Evolutionary conservation across 2,329 filamentous ascomycete species (phyloP).

Genomic region (Pseudogymnoascus sp.): DNA sequence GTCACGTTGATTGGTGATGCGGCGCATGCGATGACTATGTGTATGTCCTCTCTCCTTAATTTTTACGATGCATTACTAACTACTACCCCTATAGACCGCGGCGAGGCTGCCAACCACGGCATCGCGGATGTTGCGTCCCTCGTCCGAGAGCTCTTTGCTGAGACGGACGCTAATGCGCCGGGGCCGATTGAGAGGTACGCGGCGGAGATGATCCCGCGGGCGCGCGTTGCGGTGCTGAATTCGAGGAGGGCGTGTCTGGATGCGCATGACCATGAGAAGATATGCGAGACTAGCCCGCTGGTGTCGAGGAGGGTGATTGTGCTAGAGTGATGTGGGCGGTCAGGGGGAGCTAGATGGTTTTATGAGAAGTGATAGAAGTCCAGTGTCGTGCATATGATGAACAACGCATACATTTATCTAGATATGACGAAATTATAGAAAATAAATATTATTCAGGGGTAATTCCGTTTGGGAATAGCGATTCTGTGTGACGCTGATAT

Average conservation of each 20-base stretch:
- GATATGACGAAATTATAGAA: background rate
- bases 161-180: conserved; percentile 13
- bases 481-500: background rate
- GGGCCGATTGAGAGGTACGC: conserved; percentile 24
- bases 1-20: conserved; percentile 46
- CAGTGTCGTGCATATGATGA: background rate
- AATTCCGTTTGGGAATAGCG: background rate
- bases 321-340: background rate
- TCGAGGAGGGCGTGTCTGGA: conserved; percentile 30
- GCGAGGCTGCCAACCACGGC: conserved; percentile 50
- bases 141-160: conserved; percentile 23
- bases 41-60: conserved; percentile 30
- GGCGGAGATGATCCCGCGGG: conserved; percentile 26
- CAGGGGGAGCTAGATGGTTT: background rate
- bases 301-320: background rate
- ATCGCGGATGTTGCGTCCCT: conserved; percentile 44
- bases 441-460: background rate
- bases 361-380: background rate
- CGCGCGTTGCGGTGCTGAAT: conserved; percentile 25
- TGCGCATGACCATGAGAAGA: conserved; percentile 27
- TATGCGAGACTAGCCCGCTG: conserved; percentile 30
- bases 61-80: background rate
- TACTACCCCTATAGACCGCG: conserved; percentile 36
- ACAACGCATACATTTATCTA: background rate
- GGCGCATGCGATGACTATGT: conserved; percentile 52